Percentiles rank a stretch among this genome's conserved stretches.
These are phyloP conservation scores for Hyphopichia wangnamkhiaoensis DNA, from an alignment of 1,139 yeast species.

Conservation along the genomic window DNA sequence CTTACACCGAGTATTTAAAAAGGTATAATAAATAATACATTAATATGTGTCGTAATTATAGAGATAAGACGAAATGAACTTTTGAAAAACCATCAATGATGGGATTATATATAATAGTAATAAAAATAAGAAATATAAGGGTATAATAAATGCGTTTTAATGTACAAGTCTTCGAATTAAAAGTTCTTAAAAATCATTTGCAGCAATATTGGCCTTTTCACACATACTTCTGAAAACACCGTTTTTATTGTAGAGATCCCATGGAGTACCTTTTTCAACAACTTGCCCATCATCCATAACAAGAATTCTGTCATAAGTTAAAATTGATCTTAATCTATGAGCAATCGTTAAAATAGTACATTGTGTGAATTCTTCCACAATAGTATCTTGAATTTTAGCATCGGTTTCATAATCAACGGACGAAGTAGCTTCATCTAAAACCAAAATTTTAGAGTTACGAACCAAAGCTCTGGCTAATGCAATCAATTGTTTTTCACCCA, in stretches of 20 bases:
- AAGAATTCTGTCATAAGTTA: conserved; percentile 38
- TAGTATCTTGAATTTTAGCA: conserved; percentile 38
- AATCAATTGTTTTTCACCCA: conserved; percentile 44
- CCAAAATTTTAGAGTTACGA: conserved; percentile 36
- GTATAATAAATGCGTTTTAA: too few species aligned
- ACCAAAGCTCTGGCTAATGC: conserved; percentile 46
- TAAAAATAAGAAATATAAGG: not conserved
- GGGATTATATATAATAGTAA: not conserved
- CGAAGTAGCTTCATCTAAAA: conserved; percentile 46
- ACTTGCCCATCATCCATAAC: conserved; percentile 35
- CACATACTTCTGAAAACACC: conserved; percentile 47
- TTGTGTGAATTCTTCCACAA: conserved; percentile 31
- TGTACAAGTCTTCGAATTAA: too few species aligned
- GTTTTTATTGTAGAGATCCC: conserved; percentile 19
- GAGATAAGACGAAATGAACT: too few species aligned
- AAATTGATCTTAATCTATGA: conserved; percentile 41
- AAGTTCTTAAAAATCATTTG: conserved; percentile 19
- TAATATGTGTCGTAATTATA: too few species aligned
- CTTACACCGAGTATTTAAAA: too few species aligned
- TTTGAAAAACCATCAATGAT: too few species aligned
- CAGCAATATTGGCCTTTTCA: conserved; percentile 31
- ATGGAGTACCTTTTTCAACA: conserved; percentile 26
- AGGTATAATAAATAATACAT: too few species aligned
- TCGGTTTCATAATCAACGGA: conserved; percentile 48
- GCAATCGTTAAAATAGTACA: conserved; percentile 46